Conservation (phyloP, 2,329 filamentous ascomycete species). For the Dothidotthia symphoricarpi region DNA sequence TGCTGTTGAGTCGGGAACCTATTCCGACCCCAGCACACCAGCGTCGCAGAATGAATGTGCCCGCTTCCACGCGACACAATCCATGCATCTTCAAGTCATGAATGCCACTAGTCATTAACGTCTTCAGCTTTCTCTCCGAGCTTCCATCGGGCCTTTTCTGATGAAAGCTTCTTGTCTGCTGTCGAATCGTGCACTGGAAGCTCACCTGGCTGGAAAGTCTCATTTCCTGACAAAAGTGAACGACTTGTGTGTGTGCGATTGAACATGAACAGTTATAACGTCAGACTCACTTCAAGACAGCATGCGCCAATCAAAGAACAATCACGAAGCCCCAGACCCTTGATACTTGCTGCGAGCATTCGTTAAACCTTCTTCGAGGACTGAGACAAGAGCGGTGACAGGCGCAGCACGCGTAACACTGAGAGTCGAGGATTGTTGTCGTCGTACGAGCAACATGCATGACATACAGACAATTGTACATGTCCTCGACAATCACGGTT, state of each 20-base stretch:
- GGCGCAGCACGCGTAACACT: constrained; percentile 10
- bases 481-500: constrained; percentile 16
- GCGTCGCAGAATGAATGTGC: constrained; percentile 26
- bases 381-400: neutral
- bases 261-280: too few species aligned
- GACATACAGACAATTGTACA: neutral
- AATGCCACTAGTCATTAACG: constrained; percentile 11
- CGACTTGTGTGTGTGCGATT: too few species aligned
- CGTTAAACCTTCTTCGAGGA: too few species aligned
- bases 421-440: constrained; percentile 10
- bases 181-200: neutral
- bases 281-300: too few species aligned
- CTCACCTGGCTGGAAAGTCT: too few species aligned
- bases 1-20: constrained; percentile 3
- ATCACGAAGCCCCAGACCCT: too few species aligned
- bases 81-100: constrained; percentile 21
- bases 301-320: too few species aligned
- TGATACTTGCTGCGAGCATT: too few species aligned
- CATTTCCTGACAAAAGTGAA: too few species aligned
- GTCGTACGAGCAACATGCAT: constrained; percentile 10
- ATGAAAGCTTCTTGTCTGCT: constrained; percentile 6
- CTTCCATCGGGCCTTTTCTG: constrained; percentile 22
- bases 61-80: constrained; percentile 41
- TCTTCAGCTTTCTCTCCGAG: constrained; percentile 13
- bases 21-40: constrained; percentile 17